A percentile compares a stretch with the other conserved stretches of the same genome.
Evolutionary conservation across 1,284 basidiomycete genomes (phyloP).

Genomic region (Tylopilus sp.): DNA sequence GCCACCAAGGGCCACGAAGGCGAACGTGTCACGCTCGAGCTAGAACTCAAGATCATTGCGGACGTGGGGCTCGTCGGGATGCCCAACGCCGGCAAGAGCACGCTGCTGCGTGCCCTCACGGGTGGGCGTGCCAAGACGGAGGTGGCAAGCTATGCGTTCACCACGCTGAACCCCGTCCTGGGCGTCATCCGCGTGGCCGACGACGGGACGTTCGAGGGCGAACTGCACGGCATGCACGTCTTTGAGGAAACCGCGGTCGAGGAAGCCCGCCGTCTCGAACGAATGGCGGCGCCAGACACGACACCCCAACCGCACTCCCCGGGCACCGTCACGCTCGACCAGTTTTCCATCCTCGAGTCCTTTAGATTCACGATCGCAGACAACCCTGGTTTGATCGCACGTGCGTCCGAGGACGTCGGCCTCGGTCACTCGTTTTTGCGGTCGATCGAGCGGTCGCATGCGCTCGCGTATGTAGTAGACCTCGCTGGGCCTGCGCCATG

Average conservation of each 20-base stretch:
- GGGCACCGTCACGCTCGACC: conserved; percentile 22
- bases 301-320: not conserved
- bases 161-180: conserved; percentile 93
- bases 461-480: conserved; percentile 91
- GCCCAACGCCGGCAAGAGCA: conserved; percentile 91
- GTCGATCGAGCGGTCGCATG: conserved; percentile 87
- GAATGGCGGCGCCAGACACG: not conserved
- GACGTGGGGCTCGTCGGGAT: conserved; percentile 95
- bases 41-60: conserved; percentile 94
- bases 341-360: conserved; percentile 57
- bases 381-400: conserved; percentile 87
- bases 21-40: conserved; percentile 73
- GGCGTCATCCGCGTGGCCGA: conserved; percentile 84
- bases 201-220: conserved; percentile 73
- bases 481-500: conserved; percentile 68
- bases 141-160: conserved; percentile 90
- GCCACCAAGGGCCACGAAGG: conserved; percentile 79
- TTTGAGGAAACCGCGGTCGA: conserved; percentile 73
- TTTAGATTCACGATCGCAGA: conserved; percentile 95
- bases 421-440: conserved; percentile 92
- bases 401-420: conserved; percentile 71
- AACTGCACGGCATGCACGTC: conserved; percentile 45
- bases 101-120: conserved; percentile 84
- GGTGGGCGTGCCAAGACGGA: conserved; percentile 79
- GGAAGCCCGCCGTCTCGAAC: conserved; percentile 40